These are phyloP conservation scores for Hericium alpestre DNA, from an alignment of 768 basidiomycete genomes.

Conservation along the genomic window DNA sequence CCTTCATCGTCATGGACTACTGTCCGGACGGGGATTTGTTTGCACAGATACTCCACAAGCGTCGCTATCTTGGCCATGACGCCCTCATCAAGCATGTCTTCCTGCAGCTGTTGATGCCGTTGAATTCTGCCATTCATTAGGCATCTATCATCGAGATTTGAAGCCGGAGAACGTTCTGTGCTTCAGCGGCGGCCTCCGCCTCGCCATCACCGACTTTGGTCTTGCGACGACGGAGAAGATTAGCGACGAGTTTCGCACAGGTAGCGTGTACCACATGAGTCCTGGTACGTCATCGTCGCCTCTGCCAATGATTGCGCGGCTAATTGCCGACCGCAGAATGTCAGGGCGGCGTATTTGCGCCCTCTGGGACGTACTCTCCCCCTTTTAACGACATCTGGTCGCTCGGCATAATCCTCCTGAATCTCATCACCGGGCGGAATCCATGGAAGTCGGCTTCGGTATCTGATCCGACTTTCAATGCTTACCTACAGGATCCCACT, in stretches of 20 bases:
- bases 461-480: slow-evolving; percentile 82
- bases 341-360: slow-evolving; percentile 62
- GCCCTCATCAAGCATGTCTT: slow-evolving; percentile 81
- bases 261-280: slow-evolving; percentile 98
- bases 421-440: slow-evolving; percentile 88
- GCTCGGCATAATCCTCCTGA: slow-evolving; percentile 90
- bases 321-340: slow-evolving; percentile 53
- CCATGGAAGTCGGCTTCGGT: slow-evolving; percentile 87
- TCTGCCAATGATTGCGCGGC: slow-evolving; percentile 6
- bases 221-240: slow-evolving; percentile 80
- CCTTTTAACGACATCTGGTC: slow-evolving; percentile 94
- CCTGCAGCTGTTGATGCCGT: slow-evolving; percentile 89
- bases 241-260: slow-evolving; percentile 85
- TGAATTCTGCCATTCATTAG: slow-evolving; percentile 82
- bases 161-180: slow-evolving; percentile 96
- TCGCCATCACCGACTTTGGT: slow-evolving; percentile 92
- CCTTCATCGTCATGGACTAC: slow-evolving; percentile 91
- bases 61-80: slow-evolving; percentile 77
- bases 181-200: slow-evolving; percentile 61
- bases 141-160: slow-evolving; percentile 93
- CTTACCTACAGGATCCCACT: slow-evolving; percentile 65
- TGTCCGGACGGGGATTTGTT: slow-evolving; percentile 87
- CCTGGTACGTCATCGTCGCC: slow-evolving; percentile 48
- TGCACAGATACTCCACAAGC: slow-evolving; percentile 71
- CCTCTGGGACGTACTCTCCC: slow-evolving; percentile 68